phyloP scores from a whole-genome alignment of 2,329 filamentous ascomycete genomes.

The Clarireedia monteithiana region DNA sequence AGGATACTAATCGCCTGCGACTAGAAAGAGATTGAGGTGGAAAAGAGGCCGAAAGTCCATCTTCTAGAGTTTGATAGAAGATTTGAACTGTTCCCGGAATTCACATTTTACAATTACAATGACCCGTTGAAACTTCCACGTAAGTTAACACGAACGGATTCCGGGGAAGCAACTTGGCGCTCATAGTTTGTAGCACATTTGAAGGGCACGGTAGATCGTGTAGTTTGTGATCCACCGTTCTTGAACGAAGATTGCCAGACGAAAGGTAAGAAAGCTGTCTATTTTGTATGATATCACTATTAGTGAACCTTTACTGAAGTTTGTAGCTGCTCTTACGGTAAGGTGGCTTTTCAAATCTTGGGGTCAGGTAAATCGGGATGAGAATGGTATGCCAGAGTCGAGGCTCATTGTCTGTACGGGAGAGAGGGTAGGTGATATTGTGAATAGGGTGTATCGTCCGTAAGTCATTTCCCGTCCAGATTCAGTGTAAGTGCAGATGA shows the following conservation, averaged over 20 bases:
- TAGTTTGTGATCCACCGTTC: constrained; percentile 75
- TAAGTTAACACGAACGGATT: constrained; percentile 24
- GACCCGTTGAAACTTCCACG: constrained; percentile 58
- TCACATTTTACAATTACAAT: constrained; percentile 66
- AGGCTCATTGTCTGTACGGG: constrained; percentile 65
- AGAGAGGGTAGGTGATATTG: constrained; percentile 62
- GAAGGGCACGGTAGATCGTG: constrained; percentile 57
- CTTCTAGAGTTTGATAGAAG: constrained; percentile 69
- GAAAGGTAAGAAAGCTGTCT: constrained; percentile 44
- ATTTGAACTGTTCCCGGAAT: constrained; percentile 68
- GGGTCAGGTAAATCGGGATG: constrained; percentile 8
- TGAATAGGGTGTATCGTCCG: constrained; percentile 59
- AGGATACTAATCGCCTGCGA: too few relatives aligned
- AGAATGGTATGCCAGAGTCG: constrained; percentile 5
- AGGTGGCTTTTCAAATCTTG: constrained; percentile 57
- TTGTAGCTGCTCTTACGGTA: constrained; percentile 60
- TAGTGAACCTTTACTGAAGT: background rate
- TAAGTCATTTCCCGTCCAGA: constrained; percentile 33
- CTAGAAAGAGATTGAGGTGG: constrained; percentile 22
- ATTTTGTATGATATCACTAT: background rate
- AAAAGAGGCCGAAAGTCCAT: constrained; percentile 47
- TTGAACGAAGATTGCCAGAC: constrained; percentile 75
- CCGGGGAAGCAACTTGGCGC: background rate
- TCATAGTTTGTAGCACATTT: constrained; percentile 37
- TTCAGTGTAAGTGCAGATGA: background rate